These are phyloP conservation scores for Fusarium paranaense DNA, from an alignment of 2,329 filamentous ascomycete species.

Conservation along the genomic window DNA sequence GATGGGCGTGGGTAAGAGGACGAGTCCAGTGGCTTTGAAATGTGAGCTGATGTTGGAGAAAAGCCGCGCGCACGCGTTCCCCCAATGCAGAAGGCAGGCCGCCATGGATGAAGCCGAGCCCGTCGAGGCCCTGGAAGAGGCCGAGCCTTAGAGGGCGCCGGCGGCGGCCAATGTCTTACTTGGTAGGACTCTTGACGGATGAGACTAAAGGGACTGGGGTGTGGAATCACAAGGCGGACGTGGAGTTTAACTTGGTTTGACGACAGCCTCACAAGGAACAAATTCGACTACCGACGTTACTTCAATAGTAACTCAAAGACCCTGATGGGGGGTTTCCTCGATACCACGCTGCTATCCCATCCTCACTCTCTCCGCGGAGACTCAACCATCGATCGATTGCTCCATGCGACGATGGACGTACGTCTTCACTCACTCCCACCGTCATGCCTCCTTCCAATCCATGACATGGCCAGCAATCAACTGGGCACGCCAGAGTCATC, in stretches of 20 bases:
- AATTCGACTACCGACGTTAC: background rate
- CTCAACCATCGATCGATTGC: background rate
- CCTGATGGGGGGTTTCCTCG: background rate
- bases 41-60: conserved; percentile 24
- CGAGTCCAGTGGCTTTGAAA: conserved; percentile 13
- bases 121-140: background rate
- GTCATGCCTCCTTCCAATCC: background rate
- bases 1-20: conserved; percentile 4
- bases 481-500: background rate
- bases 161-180: background rate
- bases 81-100: conserved; percentile 11
- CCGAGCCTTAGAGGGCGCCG: background rate
- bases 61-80: conserved; percentile 5
- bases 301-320: background rate
- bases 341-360: background rate
- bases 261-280: conserved; percentile 26
- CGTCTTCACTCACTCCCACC: background rate
- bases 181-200: background rate
- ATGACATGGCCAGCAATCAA: background rate
- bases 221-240: conserved; percentile 7
- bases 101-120: background rate
- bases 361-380: background rate
- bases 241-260: background rate
- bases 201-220: conserved; percentile 8
- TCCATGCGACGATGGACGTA: background rate